These are phyloP conservation scores for Cicer arietinum DNA, from an alignment of 306 rosid species.

Conservation along the genomic window DNA sequence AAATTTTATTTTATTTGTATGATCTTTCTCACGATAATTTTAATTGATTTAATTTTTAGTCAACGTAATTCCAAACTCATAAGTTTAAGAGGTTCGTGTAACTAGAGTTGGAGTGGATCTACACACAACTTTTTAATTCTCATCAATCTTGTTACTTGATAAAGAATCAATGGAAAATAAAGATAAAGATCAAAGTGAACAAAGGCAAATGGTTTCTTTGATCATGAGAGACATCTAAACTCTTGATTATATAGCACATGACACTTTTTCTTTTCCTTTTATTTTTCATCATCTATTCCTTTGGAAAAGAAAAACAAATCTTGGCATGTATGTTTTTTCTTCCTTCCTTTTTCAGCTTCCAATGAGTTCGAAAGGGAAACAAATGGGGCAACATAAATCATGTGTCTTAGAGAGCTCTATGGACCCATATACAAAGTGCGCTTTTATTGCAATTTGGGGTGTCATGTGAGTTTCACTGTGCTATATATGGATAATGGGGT, in stretches of 20 bases:
- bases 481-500: conserved; percentile 40
- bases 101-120: no score
- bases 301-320: conserved; percentile 3
- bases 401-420: conserved; percentile 6
- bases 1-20: background rate
- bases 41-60: background rate
- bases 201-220: conserved; percentile 39
- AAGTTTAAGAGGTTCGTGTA: no score
- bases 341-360: conserved; percentile 33
- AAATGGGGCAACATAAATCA: conserved; percentile 47
- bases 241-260: conserved; percentile 41
- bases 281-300: background rate
- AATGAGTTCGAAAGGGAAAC: conserved; percentile 23
- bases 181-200: conserved; percentile 42
- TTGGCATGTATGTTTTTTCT: conserved; percentile 33
- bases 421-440: conserved; percentile 30
- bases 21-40: background rate
- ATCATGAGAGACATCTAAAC: conserved; percentile 53
- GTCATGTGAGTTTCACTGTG: conserved; percentile 37
- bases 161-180: conserved; percentile 4
- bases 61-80: conserved; percentile 11
- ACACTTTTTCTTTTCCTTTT: background rate
- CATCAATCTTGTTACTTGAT: conserved; percentile 25
- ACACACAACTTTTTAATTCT: background rate
- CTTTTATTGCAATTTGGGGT: conserved; percentile 37